Base-by-base conservation (phyloP, 1,284 basidiomycete genomes). In the Wallemia hederae region DNA sequence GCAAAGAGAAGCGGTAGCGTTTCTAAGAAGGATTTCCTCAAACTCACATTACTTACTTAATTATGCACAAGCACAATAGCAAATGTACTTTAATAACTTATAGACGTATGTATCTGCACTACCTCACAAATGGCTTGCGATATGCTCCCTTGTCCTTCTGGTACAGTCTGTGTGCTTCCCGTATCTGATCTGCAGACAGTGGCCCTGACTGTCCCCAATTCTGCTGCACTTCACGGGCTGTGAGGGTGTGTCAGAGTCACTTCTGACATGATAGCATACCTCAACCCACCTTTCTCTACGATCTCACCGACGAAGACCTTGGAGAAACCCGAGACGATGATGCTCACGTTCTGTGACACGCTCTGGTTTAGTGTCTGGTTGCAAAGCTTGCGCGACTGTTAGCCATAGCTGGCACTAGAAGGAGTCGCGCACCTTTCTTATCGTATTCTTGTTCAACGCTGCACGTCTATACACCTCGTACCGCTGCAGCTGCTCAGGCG, bases 271-370 rank as follows among this genome's bases (percentile, higher is more conserved):
- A 59, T 24, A 63, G 58, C 17, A 57, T 58, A 17, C 17, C 26
- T 9, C 28, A 34, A 66, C 73, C 59, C 61, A 84, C 85, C 85
- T 73, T 83, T 82, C 69, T 91, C 87, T 24, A 90, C 78, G 2
- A 91, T 85, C 69, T 91, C 87, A 1, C 88, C 88, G 9, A 92
- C 85, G 66, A 92, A 92, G 1, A 91, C 85, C 68, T 92, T 92
- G 22, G 78, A 78, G 61, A 91, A 85, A 66, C 88, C 88, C 5
- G 86, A 83, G 0, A 90, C 81, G 31, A 90, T 80, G 66, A 89
- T 85, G 0, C 86, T 82, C 0, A 91, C 83, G 17, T 85, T 83
- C 64, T 83, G 80, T 1, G 84, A 86, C 2, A 85, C 84, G 64
- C 86, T 83, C 62, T 84, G 79, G n/a, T 82, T 82, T 0, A 82